Conservation (phyloP, 352 stramenopile genomes). For the Phytophthora fragariaefolia region DNA sequence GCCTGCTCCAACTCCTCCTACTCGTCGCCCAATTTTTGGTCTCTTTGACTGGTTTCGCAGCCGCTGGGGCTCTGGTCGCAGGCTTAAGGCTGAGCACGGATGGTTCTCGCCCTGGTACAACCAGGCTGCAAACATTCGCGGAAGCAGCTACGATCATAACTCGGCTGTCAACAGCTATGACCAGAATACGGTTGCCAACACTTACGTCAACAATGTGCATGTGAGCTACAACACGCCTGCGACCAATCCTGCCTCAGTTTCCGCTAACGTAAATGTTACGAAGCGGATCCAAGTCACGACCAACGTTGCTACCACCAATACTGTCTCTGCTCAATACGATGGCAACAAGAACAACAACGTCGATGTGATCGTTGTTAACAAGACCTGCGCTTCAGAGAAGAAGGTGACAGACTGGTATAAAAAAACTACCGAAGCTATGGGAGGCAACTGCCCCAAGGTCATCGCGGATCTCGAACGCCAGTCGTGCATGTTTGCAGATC, state of each 20-base stretch:
- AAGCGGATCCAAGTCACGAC: background rate
- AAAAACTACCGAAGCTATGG: slow-evolving; percentile 38
- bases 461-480: slow-evolving; percentile 62
- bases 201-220: background rate
- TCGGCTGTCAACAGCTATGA: too few relatives aligned
- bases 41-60: slow-evolving; percentile 23
- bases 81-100: slow-evolving; percentile 26
- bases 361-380: slow-evolving; percentile 42
- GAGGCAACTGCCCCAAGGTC: slow-evolving; percentile 36
- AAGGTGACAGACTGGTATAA: slow-evolving; percentile 51
- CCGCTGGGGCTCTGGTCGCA: slow-evolving; percentile 20
- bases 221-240: slow-evolving; percentile 2
- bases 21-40: background rate
- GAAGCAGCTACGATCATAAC: background rate
- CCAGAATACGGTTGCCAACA: too few relatives aligned
- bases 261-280: too few relatives aligned
- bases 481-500: slow-evolving; percentile 56
- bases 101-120: slow-evolving; percentile 10
- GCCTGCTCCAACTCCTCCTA: too few relatives aligned
- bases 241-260: too few relatives aligned
- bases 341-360: slow-evolving; percentile 34
- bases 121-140: slow-evolving; percentile 9
- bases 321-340: slow-evolving; percentile 20
- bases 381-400: slow-evolving; percentile 29
- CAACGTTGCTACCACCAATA: background rate